phyloP scores from a whole-genome alignment of 108 stramenopile genomes.

The Schizochytrium sp. region DNA sequence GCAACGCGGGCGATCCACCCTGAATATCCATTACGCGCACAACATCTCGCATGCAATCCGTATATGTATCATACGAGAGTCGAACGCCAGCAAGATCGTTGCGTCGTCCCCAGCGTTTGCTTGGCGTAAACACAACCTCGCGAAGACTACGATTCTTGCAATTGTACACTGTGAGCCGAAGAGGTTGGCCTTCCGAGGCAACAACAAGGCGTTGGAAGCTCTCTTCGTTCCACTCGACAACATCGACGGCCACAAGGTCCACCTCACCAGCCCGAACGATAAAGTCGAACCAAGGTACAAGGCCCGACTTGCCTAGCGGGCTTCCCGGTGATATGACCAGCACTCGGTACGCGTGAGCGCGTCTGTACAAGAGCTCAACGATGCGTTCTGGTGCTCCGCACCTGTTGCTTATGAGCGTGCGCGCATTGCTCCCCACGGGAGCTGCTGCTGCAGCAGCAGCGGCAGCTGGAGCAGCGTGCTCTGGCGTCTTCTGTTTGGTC shows the following conservation, averaged over 20 bases:
- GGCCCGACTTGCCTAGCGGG: not conserved
- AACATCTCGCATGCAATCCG: not conserved
- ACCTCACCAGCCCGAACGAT: conserved; percentile 2
- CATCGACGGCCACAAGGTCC: not conserved
- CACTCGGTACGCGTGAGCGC: not conserved
- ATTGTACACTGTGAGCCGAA: not conserved
- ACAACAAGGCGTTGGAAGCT: not conserved
- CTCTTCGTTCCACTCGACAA: not conserved
- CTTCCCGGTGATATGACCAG: not conserved
- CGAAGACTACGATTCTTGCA: not conserved
- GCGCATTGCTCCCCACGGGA: not conserved
- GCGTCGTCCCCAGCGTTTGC: not conserved
- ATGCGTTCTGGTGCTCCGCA: not conserved
- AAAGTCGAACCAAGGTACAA: conserved; percentile 9
- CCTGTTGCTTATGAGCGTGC: not conserved
- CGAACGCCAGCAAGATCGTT: not conserved
- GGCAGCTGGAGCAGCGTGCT: too few species aligned
- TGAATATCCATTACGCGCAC: not conserved
- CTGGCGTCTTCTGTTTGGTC: too few species aligned
- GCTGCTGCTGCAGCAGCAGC: too few species aligned
- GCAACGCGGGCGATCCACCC: not conserved
- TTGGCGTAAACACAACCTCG: not conserved
- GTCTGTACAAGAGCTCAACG: not conserved
- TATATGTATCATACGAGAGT: not conserved
- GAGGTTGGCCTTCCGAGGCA: not conserved